Evolutionary conservation across 2,329 filamentous ascomycete species (phyloP), one percentile per base, ranked within the genome.

Genomic region (Beauveria asiatica): DNA sequence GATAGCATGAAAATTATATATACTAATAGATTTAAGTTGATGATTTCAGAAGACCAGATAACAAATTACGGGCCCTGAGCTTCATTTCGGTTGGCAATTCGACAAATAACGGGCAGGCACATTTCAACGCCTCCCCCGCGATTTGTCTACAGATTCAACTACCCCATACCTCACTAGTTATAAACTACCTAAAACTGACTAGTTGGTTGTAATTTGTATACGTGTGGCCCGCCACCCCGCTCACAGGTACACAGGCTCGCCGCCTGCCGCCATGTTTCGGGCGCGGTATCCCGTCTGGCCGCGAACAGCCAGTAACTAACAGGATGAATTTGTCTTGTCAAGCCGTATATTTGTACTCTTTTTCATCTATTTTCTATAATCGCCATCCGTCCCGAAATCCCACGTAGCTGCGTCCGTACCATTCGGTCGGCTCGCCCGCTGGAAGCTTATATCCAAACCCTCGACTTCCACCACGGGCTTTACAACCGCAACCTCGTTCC

Each of bases 401-500:
- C 84, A 87, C 44, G 75, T 76, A 17, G 83, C 80, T 65, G 77
- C 75, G 27, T 87, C 85, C 59, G 80, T 79, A 11, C 83, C 84
- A 57, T 82, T 83, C 21, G 75, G 77, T 50, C 74, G 71, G 46
- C 76, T 75, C 3, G 75, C 71, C 58, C 76, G 67, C 66, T 70
- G 69, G 65, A 79, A 77, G n/a, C 77, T 72, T 30, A 81, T 69
- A 17, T 72, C 69, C 21, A 81, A 62, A 2, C 79, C 71, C 17
- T 73, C 69, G 27, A 81, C 70, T 50, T 77, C 71, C 58, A 78
- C 77, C 55, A 73, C 75, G 1, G 80, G 79, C 70, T 73, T 72
- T 19, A 76, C 73, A 10, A 76, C 74, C 23, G 71, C 67, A 2
- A 78, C 75, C 10, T 74, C 69, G 7, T 69, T 69, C 19, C 70